These are phyloP conservation scores for Tilletia caries DNA, from an alignment of 1,284 basidiomycete genomes.

Conservation along the genomic window DNA sequence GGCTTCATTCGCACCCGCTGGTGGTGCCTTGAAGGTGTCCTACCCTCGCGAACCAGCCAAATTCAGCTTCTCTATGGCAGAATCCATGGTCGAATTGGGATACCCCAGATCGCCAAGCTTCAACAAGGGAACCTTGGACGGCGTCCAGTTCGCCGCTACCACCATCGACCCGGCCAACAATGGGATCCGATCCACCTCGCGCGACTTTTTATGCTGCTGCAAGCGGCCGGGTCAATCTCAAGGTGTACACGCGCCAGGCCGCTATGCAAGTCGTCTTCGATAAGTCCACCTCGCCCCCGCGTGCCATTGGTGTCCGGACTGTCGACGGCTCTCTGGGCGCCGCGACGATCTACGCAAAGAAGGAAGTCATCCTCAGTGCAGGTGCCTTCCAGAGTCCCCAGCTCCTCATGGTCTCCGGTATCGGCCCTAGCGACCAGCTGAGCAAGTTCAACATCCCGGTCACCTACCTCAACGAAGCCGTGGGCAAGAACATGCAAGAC, in stretches of 20 bases:
- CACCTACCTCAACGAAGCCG: conserved; percentile 25
- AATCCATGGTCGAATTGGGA: conserved; percentile 32
- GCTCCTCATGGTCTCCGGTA: conserved; percentile 44
- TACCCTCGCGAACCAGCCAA: conserved; percentile 39
- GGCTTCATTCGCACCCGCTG: conserved; percentile 23
- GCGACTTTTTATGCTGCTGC: conserved; percentile 28
- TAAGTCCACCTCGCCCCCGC: conserved; percentile 25
- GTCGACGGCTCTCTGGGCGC: conserved; percentile 8
- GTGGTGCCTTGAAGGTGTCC: conserved; percentile 27
- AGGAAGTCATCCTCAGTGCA: conserved; percentile 47
- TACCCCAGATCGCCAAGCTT: conserved; percentile 19
- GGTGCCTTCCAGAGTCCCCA: conserved; percentile 50
- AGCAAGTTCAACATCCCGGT: conserved; percentile 24
- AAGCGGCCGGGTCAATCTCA: conserved; percentile 37
- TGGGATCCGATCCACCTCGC: conserved; percentile 31
- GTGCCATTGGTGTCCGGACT: conserved; percentile 27
- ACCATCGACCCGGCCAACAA: conserved; percentile 24
- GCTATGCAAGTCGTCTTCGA: conserved; percentile 51
- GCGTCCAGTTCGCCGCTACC: conserved; percentile 42
- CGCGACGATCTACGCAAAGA: conserved; percentile 27
- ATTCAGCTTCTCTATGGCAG: conserved; percentile 29
- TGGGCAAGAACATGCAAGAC: conserved; percentile 44
- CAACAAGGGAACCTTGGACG: conserved; percentile 44
- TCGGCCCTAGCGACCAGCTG: conserved; percentile 33
- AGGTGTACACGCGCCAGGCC: conserved; percentile 36